Evolutionary conservation across 2,329 filamentous ascomycete species (phyloP).

Genomic region (Raffaelea arxii): DNA sequence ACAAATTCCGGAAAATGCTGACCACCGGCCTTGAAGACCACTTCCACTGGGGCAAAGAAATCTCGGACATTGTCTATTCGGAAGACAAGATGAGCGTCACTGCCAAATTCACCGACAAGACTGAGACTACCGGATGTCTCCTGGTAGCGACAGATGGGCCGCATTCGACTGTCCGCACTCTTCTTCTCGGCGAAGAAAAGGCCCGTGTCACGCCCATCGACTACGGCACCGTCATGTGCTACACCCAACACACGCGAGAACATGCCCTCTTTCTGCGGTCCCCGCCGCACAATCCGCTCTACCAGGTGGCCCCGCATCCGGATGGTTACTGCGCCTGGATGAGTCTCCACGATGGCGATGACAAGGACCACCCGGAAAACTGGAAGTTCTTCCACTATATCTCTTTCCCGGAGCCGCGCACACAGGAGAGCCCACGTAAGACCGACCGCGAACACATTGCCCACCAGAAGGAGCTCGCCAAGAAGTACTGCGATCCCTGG

Average conservation of each 20-base stretch:
- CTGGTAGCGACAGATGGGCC: background rate
- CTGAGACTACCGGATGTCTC: background rate
- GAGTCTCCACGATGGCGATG: no score
- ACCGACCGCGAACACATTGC: no score
- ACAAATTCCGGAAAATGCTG: background rate
- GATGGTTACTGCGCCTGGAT: no score
- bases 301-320: no score
- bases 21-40: background rate
- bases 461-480: no score
- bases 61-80: background rate
- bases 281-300: no score
- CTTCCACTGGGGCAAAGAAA: background rate
- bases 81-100: background rate
- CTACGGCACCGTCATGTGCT: conserved; percentile 1
- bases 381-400: no score
- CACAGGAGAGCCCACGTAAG: no score
- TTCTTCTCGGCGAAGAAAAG: background rate
- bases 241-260: background rate
- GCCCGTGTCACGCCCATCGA: conserved; percentile 1
- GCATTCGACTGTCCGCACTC: background rate
- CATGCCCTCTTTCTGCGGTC: background rate
- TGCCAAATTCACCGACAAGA: background rate
- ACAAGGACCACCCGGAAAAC: no score
- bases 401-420: no score
- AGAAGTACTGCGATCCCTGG: no score